Percentiles rank a stretch among this genome's conserved stretches.
These are phyloP conservation scores for Metschnikowia corniflorae DNA, from an alignment of 805 yeast genomes.

Conservation along the genomic window DNA sequence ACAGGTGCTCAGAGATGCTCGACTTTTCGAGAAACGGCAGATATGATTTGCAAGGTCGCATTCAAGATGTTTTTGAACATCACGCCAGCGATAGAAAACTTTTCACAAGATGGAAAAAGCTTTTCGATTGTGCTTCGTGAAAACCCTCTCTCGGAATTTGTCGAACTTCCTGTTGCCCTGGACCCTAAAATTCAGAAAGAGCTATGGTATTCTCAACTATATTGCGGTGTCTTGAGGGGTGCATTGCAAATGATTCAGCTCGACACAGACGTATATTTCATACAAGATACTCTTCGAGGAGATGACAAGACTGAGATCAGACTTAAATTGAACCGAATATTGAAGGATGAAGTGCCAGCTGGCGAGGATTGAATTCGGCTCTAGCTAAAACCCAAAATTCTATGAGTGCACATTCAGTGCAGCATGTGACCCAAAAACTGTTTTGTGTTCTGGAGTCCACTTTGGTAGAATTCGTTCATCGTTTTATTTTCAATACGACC, in stretches of 20 bases:
- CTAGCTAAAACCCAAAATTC: neutral
- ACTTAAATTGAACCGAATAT: conserved; percentile 62
- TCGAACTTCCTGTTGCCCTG: conserved; percentile 71
- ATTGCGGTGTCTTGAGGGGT: conserved; percentile 88
- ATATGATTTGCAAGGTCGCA: conserved; percentile 79
- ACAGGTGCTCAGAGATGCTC: conserved; percentile 83
- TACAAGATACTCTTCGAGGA: conserved; percentile 79
- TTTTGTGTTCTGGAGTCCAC: neutral
- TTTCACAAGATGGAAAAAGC: conserved; percentile 72
- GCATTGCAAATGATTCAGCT: conserved; percentile 94
- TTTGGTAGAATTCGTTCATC: neutral
- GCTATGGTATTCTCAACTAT: conserved; percentile 88
- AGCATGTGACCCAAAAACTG: neutral
- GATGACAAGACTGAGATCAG: conserved; percentile 77
- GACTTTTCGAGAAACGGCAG: conserved; percentile 81
- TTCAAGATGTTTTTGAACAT: conserved; percentile 86
- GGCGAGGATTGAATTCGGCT: conserved; percentile 72
- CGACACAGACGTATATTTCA: conserved; percentile 78
- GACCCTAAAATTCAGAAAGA: conserved; percentile 66
- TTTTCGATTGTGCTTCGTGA: conserved; percentile 73
- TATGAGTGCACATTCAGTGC: too few species aligned
- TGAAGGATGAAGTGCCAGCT: conserved; percentile 94
- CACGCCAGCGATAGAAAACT: conserved; percentile 68
- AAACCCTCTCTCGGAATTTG: conserved; percentile 92
- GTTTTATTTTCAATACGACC: neutral